Evolutionary conservation across 352 stramenopile genomes (phyloP).

Genomic region (Globisporangium viniferum): DNA sequence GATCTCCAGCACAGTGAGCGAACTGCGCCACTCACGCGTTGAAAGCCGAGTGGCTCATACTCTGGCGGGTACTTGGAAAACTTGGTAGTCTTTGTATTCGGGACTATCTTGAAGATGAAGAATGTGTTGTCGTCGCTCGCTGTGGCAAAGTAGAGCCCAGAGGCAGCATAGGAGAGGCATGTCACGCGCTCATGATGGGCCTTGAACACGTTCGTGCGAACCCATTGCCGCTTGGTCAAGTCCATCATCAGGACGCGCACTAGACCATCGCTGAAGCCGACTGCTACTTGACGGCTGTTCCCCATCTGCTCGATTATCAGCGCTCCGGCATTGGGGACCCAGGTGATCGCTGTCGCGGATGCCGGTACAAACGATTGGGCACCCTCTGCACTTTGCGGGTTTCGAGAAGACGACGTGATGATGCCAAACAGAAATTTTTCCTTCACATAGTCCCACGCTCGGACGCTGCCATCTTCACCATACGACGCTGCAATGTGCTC

Average conservation of each 20-base stretch:
- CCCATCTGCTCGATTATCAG: conserved; percentile 41
- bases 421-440: conserved; percentile 14
- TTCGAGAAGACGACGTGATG: conserved; percentile 10
- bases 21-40: conserved; percentile 32
- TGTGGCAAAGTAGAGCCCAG: conserved; percentile 71
- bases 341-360: conserved; percentile 60
- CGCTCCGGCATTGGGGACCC: conserved; percentile 54
- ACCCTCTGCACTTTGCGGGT: conserved; percentile 10
- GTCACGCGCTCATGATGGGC: conserved; percentile 80
- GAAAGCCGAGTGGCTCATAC: conserved; percentile 80
- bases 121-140: conserved; percentile 75
- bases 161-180: conserved; percentile 64
- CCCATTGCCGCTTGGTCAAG: conserved; percentile 39
- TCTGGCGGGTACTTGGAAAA: conserved; percentile 52
- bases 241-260: conserved; percentile 72
- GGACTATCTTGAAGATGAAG: conserved; percentile 81
- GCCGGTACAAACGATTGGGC: conserved; percentile 26
- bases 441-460: conserved; percentile 84
- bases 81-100: conserved; percentile 47
- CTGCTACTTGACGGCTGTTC: conserved; percentile 69
- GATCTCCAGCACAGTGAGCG: conserved; percentile 60
- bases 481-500: conserved; percentile 85
- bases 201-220: conserved; percentile 84
- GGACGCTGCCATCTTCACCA: conserved; percentile 83
- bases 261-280: conserved; percentile 89